Base-by-base conservation (phyloP, 805 yeast species). In the Ogataea wickerhamii region DNA sequence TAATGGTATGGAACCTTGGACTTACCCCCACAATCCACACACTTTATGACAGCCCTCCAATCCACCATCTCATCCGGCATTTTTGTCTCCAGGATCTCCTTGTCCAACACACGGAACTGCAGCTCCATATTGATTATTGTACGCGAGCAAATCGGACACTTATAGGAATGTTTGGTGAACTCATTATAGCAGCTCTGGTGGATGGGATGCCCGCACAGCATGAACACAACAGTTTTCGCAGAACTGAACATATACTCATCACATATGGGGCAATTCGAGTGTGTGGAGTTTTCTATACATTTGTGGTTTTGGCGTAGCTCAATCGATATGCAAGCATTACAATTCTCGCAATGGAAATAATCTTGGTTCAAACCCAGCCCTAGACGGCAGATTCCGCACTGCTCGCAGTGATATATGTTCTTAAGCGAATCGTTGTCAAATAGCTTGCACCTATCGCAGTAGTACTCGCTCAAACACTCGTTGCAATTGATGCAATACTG, bases 151-250 rank as follows among this genome's bases (percentile, higher is more conserved):
- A 86, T 73, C 1, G 98, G 98, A 60, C 98, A 89, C 58, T 87
- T 86, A 68, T 87, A 89, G 12, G 85, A 78, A 56, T 84, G 87
- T 48, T 79, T 74, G n/a, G 86, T 76, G 57, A 83, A 80, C 47
- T 86, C 91, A 44, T 81, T 81, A 58, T 79, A 88, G 60, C 98
- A 89, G 19, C 60, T 54, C 58, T 87, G 87, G 63, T 89, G 98
- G 41, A 89, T 89, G 26, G 95, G 86, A 62, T 89, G 98, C 2
- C 97, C 96, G 63, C 98, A 89, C 34, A 73, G 68, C 96, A 89
- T 87, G 58, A 89, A 88, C 16, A 87, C 95, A 29, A 88, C 95
- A 8, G 87, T 81, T 55, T 70, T 73, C 5, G 83, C 78, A 4
- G 93, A 81, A 12, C 87, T 83, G 58, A 89, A 89, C 76, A 89